Evolutionary conservation across 192 early-diverging fungal species (phyloP).

Genomic region (Lobosporangium transversale): DNA sequence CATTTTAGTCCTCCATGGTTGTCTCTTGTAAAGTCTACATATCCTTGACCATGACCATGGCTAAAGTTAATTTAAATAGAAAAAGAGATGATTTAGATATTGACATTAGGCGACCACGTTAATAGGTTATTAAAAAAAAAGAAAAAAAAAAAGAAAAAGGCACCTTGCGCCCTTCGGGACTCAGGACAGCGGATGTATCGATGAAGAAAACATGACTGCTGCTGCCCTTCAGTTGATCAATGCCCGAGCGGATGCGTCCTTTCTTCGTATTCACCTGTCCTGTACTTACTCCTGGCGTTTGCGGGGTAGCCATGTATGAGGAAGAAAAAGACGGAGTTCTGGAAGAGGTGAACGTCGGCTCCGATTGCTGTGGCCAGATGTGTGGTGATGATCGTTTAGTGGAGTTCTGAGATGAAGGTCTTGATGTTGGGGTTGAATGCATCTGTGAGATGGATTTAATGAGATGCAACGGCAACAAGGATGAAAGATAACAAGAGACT

Average conservation of each 20-base stretch:
- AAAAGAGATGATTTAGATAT: no score
- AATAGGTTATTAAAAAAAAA: neutral
- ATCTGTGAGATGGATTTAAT: neutral
- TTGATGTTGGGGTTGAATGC: neutral
- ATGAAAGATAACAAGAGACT: no score
- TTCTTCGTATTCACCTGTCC: neutral
- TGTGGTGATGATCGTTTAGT: constrained; percentile 10
- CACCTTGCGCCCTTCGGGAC: constrained; percentile 21
- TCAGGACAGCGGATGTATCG: no score
- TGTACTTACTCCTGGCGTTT: neutral
- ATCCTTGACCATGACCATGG: constrained; percentile 33
- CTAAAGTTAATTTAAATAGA: constrained; percentile 1
- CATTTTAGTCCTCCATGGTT: constrained; percentile 10
- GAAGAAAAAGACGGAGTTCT: neutral
- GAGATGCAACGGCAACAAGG: no score
- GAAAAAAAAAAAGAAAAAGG: neutral
- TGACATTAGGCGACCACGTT: no score
- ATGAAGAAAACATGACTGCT: no score
- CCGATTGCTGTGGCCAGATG: constrained; percentile 31
- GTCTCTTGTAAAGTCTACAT: constrained; percentile 3
- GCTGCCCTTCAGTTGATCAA: constrained; percentile 10
- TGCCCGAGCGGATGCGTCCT: constrained; percentile 1
- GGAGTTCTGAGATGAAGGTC: neutral
- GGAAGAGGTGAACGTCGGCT: neutral
- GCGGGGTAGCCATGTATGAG: neutral